Conservation (phyloP, 176 grass and related monocot species). For the Oryza punctata region DNA sequence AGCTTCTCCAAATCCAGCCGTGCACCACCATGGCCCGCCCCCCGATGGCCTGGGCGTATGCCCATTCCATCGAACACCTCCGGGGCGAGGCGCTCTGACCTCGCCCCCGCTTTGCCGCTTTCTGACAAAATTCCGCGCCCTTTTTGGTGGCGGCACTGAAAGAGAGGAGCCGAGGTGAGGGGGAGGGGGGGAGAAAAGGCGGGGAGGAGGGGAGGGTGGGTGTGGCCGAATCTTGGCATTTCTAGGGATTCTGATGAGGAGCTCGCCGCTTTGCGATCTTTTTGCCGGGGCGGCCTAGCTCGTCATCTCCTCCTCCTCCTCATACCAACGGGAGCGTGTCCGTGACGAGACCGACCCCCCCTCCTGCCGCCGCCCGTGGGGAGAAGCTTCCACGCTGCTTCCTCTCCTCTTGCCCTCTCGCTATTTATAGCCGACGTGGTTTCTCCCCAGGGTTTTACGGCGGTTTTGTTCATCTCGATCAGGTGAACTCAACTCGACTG, state of each 20-base stretch:
- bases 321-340: constrained; percentile 62
- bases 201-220: constrained; percentile 7
- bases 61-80: constrained; percentile 15
- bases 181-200: constrained; percentile 16
- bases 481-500: constrained; percentile 30
- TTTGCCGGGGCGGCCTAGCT: constrained; percentile 29
- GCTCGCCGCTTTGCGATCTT: constrained; percentile 37
- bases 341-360: constrained; percentile 49
- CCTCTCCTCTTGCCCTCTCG: constrained; percentile 45
- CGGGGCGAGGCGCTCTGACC: neutral
- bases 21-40: constrained; percentile 38
- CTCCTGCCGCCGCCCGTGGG: constrained; percentile 10
- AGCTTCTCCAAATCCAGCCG: constrained; percentile 62
- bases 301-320: neutral
- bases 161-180: constrained; percentile 35
- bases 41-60: constrained; percentile 35
- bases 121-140: constrained; percentile 65
- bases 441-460: constrained; percentile 19
- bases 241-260: constrained; percentile 60
- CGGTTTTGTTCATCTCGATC: neutral
- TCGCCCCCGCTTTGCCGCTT: constrained; percentile 47
- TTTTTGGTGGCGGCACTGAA: constrained; percentile 58
- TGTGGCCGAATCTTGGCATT: constrained; percentile 75
- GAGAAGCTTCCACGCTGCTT: constrained; percentile 79
- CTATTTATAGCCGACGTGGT: constrained; percentile 51